Percentiles rank a stretch among this genome's conserved stretches.
These are phyloP conservation scores for Poa annua DNA, from an alignment of 176 grass and related monocot species.

Conservation along the genomic window DNA sequence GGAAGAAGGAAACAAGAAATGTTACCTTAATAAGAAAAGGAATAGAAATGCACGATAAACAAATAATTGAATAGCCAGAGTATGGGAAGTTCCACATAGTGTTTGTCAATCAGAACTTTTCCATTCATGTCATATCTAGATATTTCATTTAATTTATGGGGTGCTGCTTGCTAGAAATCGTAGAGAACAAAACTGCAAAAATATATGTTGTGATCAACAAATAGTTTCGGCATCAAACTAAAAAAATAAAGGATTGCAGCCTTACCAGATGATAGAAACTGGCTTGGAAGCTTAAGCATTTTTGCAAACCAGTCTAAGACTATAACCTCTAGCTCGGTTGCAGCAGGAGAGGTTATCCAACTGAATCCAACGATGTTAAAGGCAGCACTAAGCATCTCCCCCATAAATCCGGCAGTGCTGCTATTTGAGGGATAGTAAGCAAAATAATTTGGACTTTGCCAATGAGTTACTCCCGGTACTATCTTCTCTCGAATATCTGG, in stretches of 20 bases:
- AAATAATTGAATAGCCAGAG: neutral
- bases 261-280: conserved; percentile 64
- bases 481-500: conserved; percentile 64
- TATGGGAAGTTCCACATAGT: neutral
- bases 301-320: conserved; percentile 78
- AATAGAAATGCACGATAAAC: neutral
- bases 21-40: neutral
- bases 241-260: neutral
- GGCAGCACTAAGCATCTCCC: conserved; percentile 75
- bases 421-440: conserved; percentile 70
- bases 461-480: conserved; percentile 73
- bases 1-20: conserved; percentile 3
- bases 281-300: conserved; percentile 60
- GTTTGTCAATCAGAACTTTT: neutral
- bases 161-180: neutral
- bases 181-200: conserved; percentile 12
- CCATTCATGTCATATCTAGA: neutral
- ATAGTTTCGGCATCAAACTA: conserved; percentile 1
- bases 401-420: conserved; percentile 82
- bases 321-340: conserved; percentile 74
- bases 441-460: conserved; percentile 78
- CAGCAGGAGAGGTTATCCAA: conserved; percentile 87
- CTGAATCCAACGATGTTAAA: conserved; percentile 77
- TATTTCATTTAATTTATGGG: neutral
- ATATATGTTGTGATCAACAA: conserved; percentile 9